A percentile compares a stretch with the other conserved stretches of the same genome.
Evolutionary conservation across 1,284 basidiomycete species (phyloP).

Genomic region (Naganishia albida): DNA sequence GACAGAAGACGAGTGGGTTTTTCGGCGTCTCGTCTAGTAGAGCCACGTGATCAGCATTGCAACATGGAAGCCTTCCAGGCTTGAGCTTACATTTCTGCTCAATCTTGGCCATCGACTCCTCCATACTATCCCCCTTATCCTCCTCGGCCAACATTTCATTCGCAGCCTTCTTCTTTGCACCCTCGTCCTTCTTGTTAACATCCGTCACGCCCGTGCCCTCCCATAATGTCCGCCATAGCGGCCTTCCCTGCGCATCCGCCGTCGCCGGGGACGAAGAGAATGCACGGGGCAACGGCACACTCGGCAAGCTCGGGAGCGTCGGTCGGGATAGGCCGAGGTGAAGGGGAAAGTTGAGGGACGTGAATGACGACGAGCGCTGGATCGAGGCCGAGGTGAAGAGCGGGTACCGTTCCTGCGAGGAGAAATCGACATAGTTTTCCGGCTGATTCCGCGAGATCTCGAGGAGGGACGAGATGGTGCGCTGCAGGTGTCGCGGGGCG

Average conservation of each 20-base stretch:
- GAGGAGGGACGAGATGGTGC: conserved; percentile 29
- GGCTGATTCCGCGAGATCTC: conserved; percentile 11
- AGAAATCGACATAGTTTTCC: conserved; percentile 14
- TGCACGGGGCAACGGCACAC: conserved; percentile 15
- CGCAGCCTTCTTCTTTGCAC: conserved; percentile 58
- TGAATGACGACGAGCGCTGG: conserved; percentile 26
- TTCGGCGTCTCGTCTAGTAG: conserved; percentile 68
- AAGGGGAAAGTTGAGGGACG: conserved; percentile 21
- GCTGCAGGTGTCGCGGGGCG: conserved; percentile 26
- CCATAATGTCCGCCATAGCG: conserved; percentile 31
- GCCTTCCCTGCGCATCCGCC: conserved; percentile 8
- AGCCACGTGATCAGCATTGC: not conserved
- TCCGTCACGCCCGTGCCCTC: conserved; percentile 22
- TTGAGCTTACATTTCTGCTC: conserved; percentile 66
- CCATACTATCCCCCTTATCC: conserved; percentile 57
- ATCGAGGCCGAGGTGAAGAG: conserved; percentile 14
- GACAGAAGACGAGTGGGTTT: conserved; percentile 87
- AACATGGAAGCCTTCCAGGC: not conserved
- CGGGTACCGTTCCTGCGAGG: conserved; percentile 23
- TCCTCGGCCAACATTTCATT: conserved; percentile 56
- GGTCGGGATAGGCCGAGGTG: conserved; percentile 27
- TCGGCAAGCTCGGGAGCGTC: conserved; percentile 21
- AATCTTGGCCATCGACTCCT: conserved; percentile 63
- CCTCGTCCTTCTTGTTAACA: conserved; percentile 23
- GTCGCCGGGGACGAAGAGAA: conserved; percentile 10